Conservation (phyloP, 176 grass and related monocot genomes). For the Urochloa ruziziensis region DNA sequence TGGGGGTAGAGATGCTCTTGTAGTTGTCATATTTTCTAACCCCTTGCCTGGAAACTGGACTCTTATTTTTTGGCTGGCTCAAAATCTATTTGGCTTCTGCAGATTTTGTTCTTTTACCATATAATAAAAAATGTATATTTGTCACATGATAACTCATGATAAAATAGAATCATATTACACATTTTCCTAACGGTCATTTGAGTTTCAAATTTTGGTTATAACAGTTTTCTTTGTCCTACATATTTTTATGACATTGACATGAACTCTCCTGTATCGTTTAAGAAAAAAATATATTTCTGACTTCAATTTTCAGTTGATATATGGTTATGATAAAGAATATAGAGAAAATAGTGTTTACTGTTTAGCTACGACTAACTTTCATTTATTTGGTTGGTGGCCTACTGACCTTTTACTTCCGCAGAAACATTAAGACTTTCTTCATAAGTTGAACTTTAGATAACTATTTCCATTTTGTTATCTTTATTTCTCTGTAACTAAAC, state of each 20-base stretch:
- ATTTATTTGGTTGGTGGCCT: neutral
- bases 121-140: neutral
- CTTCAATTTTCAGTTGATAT: neutral
- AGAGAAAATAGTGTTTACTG: neutral
- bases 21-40: neutral
- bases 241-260: neutral
- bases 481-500: neutral
- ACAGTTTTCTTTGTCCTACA: neutral
- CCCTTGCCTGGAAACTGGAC: no score
- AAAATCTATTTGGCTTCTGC: neutral
- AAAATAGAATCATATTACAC: neutral
- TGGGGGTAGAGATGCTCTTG: neutral
- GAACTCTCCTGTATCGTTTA: neutral
- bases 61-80: neutral
- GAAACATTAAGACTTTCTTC: neutral
- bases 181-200: neutral
- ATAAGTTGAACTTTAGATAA: neutral
- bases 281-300: neutral
- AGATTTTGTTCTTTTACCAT: neutral
- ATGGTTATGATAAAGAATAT: neutral
- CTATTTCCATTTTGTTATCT: neutral
- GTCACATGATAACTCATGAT: neutral
- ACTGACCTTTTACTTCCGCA: neutral
- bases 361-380: neutral
- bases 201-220: neutral